Percentiles rank a stretch among this genome's conserved stretches.
These are phyloP conservation scores for Trichopus zeylanicus DNA, from an alignment of 116 monocot species.

Conservation along the genomic window DNA sequence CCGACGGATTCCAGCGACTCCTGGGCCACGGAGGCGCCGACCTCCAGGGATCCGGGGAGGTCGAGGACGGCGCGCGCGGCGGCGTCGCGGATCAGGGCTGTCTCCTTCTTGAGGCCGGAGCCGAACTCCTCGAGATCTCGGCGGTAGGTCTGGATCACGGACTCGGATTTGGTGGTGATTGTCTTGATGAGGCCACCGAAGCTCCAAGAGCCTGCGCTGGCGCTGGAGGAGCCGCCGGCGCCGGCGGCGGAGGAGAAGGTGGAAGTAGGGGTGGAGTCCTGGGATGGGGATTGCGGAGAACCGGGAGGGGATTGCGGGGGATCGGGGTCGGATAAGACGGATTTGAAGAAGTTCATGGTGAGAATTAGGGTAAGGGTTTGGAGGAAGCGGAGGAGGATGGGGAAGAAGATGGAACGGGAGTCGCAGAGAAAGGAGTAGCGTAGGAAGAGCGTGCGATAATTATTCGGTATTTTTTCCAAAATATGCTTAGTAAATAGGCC, in stretches of 20 bases:
- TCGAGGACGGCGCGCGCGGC: conserved; percentile 57
- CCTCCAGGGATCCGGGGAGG: conserved; percentile 60
- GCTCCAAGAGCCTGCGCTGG: conserved; percentile 19
- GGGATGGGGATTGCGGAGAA: not conserved
- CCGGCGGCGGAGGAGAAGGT: too few relatives aligned
- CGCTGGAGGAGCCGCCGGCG: not conserved
- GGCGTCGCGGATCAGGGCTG: conserved; percentile 52
- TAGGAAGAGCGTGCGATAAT: too few relatives aligned
- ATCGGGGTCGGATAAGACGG: conserved; percentile 50
- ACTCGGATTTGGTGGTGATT: conserved; percentile 63
- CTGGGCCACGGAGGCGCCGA: conserved; percentile 56
- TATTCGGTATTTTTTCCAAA: too few relatives aligned
- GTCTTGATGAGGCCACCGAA: conserved; percentile 72
- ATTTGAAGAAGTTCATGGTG: conserved; percentile 90
- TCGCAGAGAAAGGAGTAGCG: too few relatives aligned
- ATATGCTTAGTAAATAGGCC: too few relatives aligned
- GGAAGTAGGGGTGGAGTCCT: too few relatives aligned
- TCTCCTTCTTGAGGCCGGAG: conserved; percentile 85
- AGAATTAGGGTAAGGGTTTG: conserved; percentile 16
- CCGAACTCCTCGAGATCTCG: conserved; percentile 93
- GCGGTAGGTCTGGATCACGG: conserved; percentile 82
- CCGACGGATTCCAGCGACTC: conserved; percentile 67
- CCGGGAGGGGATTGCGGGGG: not conserved
- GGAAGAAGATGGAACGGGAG: not conserved
- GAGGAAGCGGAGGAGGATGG: not conserved